Percentiles rank a stretch among this genome's conserved stretches.
These are phyloP conservation scores for Aspergillus sclerotialis DNA, from an alignment of 2,329 filamentous ascomycete genomes.

Conservation along the genomic window DNA sequence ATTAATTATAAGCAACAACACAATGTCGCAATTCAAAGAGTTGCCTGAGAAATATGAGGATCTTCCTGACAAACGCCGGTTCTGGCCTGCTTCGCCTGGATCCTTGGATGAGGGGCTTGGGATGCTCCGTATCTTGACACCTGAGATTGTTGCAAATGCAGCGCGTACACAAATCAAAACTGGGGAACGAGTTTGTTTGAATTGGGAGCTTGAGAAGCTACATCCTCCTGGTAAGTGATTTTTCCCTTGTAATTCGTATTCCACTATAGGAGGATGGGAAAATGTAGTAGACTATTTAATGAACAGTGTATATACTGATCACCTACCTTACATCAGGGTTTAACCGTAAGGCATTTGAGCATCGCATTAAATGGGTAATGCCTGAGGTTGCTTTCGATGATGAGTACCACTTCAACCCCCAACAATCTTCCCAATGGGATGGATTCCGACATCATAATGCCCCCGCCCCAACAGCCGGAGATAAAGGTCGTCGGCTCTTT, in stretches of 20 bases:
- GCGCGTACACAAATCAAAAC: constrained; percentile 48
- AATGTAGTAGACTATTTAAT: not conserved
- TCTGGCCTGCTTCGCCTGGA: constrained; percentile 42
- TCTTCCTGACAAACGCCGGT: constrained; percentile 43
- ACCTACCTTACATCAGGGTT: constrained; percentile 38
- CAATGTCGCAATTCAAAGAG: constrained; percentile 14
- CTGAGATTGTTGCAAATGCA: constrained; percentile 44
- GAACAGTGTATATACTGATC: not conserved
- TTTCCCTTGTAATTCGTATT: not conserved
- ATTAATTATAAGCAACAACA: no score
- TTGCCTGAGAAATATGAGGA: constrained; percentile 30
- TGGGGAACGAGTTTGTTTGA: constrained; percentile 47
- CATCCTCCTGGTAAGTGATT: constrained; percentile 31
- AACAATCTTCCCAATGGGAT: constrained; percentile 50
- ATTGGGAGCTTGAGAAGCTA: constrained; percentile 52
- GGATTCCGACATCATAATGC: constrained; percentile 45
- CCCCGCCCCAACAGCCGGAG: constrained; percentile 30
- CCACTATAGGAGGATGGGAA: no score
- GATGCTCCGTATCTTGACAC: constrained; percentile 46
- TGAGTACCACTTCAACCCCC: constrained; percentile 47
- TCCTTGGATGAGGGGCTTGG: constrained; percentile 50
- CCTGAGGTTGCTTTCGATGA: constrained; percentile 44
- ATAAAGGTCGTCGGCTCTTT: constrained; percentile 23
- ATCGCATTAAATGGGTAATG: constrained; percentile 44
- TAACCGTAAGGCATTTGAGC: constrained; percentile 44